Percentiles rank a stretch among this genome's conserved stretches.
These are phyloP conservation scores for Candida sanyiensis DNA, from an alignment of 805 yeast species.

Conservation along the genomic window DNA sequence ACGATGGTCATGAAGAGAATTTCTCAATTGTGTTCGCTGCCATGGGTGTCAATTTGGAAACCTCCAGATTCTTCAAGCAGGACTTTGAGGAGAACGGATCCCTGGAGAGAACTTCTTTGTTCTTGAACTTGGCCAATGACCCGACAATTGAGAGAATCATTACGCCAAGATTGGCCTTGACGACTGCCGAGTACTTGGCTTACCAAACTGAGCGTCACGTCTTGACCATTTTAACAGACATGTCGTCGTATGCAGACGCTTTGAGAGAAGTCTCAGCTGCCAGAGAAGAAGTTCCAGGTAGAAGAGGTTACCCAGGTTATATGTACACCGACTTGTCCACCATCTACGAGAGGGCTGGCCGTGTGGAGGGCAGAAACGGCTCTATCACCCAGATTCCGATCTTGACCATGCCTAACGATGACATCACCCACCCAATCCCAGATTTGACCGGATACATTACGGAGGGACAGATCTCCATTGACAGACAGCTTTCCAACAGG, in stretches of 20 bases:
- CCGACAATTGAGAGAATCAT: constrained; percentile 99
- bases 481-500: constrained; percentile 92
- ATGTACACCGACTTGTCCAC: constrained; percentile 99
- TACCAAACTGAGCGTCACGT: constrained; percentile 99
- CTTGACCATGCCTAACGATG: constrained; percentile 99
- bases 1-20: constrained; percentile 99
- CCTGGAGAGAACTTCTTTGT: constrained; percentile 93
- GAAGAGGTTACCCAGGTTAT: constrained; percentile 99
- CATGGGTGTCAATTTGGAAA: constrained; percentile 99
- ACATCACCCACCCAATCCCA: constrained; percentile 99
- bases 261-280: constrained; percentile 99
- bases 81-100: constrained; percentile 99
- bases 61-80: constrained; percentile 97
- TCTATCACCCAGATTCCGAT: constrained; percentile 98
- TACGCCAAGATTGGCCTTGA: constrained; percentile 97
- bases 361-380: constrained; percentile 99
- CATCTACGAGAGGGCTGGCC: constrained; percentile 98
- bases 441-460: constrained; percentile 99
- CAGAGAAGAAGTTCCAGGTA: constrained; percentile 99
- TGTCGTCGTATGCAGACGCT: constrained; percentile 99
- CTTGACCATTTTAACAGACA: constrained; percentile 94
- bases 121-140: constrained; percentile 96
- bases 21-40: constrained; percentile 99
- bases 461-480: constrained; percentile 97
- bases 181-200: constrained; percentile 97